Evolutionary conservation across 2,329 filamentous ascomycete species (phyloP).

Genomic region (Colletotrichum sp.): DNA sequence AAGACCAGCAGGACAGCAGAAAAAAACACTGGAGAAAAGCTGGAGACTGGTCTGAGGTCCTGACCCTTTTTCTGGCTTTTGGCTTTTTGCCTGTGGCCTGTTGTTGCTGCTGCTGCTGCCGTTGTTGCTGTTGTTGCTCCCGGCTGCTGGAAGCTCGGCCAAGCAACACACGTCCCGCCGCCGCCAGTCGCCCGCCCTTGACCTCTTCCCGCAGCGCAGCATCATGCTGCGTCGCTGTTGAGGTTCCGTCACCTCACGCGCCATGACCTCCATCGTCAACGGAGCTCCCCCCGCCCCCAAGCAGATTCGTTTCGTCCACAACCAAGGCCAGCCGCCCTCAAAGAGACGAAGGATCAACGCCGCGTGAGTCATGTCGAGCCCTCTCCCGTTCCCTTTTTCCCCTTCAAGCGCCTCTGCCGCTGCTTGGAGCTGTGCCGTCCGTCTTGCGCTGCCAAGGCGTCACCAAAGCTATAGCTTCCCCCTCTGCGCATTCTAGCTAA

Average conservation of each 20-base stretch:
- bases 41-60: not conserved
- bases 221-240: slow-evolving; percentile 19
- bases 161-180: not conserved
- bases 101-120: not conserved
- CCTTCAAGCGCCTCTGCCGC: not conserved
- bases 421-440: not conserved
- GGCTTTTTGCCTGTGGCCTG: not conserved
- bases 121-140: not conserved
- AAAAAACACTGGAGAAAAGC: not conserved
- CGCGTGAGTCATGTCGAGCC: slow-evolving; percentile 60
- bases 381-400: not conserved
- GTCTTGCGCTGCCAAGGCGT: not conserved
- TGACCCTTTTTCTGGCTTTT: not conserved
- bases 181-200: slow-evolving; percentile 1
- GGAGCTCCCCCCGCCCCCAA: slow-evolving; percentile 51
- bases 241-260: slow-evolving; percentile 19
- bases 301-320: slow-evolving; percentile 81
- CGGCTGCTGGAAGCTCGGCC: not conserved
- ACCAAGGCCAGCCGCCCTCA: slow-evolving; percentile 79
- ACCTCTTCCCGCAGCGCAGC: slow-evolving; percentile 12
- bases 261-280: slow-evolving; percentile 39
- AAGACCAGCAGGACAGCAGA: not conserved
- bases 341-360: slow-evolving; percentile 82
- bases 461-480: not conserved
- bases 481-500: not conserved